Percentiles rank a stretch among this genome's conserved stretches.
Evolutionary conservation across 2,329 filamentous ascomycete species (phyloP).

Genomic region (Teratosphaeria destructans): DNA sequence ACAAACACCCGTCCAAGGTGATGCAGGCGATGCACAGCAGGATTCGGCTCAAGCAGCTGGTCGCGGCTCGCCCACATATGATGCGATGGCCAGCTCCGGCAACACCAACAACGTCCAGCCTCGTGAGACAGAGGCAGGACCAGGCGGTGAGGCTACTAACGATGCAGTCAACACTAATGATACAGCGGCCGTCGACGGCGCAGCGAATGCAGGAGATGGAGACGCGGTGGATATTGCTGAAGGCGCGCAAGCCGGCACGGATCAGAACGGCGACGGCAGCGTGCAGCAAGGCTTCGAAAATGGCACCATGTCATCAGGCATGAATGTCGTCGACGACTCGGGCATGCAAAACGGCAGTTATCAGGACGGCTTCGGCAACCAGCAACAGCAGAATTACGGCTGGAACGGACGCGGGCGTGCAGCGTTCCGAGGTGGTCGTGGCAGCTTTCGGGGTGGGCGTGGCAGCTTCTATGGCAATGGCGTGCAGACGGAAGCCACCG

Average conservation of each 20-base stretch:
- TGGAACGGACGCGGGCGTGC: conserved; percentile 26
- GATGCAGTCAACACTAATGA: conserved; percentile 16
- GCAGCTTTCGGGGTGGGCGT: conserved; percentile 37
- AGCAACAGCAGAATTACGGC: conserved; percentile 9
- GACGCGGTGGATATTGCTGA: background rate
- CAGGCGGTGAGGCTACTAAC: conserved; percentile 21
- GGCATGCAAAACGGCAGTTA: background rate
- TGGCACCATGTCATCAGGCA: background rate
- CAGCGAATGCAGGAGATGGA: background rate
- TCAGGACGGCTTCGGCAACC: background rate
- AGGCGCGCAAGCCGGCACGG: background rate
- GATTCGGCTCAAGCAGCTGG: conserved; percentile 7
- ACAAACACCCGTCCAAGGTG: background rate
- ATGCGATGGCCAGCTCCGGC: conserved; percentile 13
- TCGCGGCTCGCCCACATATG: conserved; percentile 21
- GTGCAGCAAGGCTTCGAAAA: background rate
- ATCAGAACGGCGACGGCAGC: conserved; percentile 1
- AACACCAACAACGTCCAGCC: conserved; percentile 7
- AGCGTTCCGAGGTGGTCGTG: conserved; percentile 36
- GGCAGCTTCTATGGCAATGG: conserved; percentile 18
- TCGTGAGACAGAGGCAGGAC: conserved; percentile 5
- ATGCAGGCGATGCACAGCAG: background rate
- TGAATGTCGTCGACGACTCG: background rate
- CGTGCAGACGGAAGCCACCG: conserved; percentile 13
- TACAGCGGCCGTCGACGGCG: background rate